These are phyloP conservation scores for Penicillium chermesinum DNA, from an alignment of 495 filamentous ascomycete species.

Conservation along the genomic window DNA sequence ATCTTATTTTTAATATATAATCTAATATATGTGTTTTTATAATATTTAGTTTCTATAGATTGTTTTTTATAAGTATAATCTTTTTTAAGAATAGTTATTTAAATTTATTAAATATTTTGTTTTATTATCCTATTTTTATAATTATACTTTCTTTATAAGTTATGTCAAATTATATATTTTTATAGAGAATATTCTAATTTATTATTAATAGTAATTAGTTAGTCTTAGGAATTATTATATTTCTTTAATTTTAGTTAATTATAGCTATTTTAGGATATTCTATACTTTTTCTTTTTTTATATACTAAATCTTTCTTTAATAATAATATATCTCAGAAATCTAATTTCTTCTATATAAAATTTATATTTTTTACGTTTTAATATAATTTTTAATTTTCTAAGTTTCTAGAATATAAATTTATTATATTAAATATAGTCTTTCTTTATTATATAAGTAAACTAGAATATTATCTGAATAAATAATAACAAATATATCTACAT, in stretches of 20 bases:
- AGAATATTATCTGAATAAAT: conserved; percentile 7
- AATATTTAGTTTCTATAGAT: neutral
- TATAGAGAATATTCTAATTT: neutral
- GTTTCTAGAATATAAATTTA: too few relatives aligned
- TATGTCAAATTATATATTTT: neutral
- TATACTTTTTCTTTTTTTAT: neutral
- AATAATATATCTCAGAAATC: too few relatives aligned
- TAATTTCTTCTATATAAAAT: too few relatives aligned
- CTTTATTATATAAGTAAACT: conserved; percentile 7
- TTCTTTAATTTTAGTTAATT: neutral
- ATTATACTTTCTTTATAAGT: neutral
- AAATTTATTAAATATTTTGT: neutral
- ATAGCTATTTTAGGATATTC: neutral
- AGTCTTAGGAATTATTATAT: neutral
- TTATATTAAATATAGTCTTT: conserved; percentile 4
- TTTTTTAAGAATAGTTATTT: neutral
- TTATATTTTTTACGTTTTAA: too few relatives aligned
- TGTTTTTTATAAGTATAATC: neutral
- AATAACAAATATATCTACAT: conserved; percentile 23
- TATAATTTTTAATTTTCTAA: too few relatives aligned
- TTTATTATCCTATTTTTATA: conserved; percentile 2
- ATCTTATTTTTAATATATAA: neutral
- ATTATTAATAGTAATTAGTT: conserved; percentile 1
- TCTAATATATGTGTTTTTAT: neutral
- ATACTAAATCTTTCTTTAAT: too few relatives aligned